Evolutionary conservation across 2,329 filamentous ascomycete genomes (phyloP), one percentile per base, ranked within the genome.

Genomic region (Sporothrix curviconia): DNA sequence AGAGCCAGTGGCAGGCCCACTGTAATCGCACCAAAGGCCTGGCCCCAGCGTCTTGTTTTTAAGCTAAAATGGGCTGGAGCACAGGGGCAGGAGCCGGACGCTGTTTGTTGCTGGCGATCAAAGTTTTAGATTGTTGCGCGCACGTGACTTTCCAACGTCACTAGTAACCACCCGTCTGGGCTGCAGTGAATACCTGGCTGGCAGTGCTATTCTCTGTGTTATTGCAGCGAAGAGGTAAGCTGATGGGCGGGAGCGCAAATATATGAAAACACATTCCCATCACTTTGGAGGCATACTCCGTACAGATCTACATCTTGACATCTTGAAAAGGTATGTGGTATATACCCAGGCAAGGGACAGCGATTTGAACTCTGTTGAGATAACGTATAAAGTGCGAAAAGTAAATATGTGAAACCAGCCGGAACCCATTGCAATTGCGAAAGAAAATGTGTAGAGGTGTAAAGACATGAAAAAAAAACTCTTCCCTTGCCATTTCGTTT

Each of bases 11-110:
- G 19, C n/a, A 30, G 30, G 19, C 47, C 47, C 47, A 50, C 47
- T 50, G 3, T 9, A 14, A 24, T 14, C 14, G 30, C 44, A n/a
- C 46, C 11, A 49, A 49, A 49, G 4, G 30, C 44, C 44, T n/a
- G n/a, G n/a, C 12, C 12, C 22, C 22, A 34, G 19, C 24, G 30
- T 24, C n/a, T 49, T 17, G 12, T 36, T 49, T 49, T 46, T 49
- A 36, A 49, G 46, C 30, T 49, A 49, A 37, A 37, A 25, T 50
- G 47, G 47, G 47, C 32, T 24, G 47, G 32, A 50, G 30, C 19
- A 37, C 19, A 19, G 46, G 46, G 15, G 25, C 28, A 49, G n/a
- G 44, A 49, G 28, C 44, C 28, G 28, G n/a, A n/a, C n/a, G n/a
- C n/a, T n/a, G n/a, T n/a, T n/a, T n/a, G n/a, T n/a, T n/a, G n/a